Conservation (phyloP, 2,329 filamentous ascomycete species). For the Colletotrichum godetiae region DNA sequence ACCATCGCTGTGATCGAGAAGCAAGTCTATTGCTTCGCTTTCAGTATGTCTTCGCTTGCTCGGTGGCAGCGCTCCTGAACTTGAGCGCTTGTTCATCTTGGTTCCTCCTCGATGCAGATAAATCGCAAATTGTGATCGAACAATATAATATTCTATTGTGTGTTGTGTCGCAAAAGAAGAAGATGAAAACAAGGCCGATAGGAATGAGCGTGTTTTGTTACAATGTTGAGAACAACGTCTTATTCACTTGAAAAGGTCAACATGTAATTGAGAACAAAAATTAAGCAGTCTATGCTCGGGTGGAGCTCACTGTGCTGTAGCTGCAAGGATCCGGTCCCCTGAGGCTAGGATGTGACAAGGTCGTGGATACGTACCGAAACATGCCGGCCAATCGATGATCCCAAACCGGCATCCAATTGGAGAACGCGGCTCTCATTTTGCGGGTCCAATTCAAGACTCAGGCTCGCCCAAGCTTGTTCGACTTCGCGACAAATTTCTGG, state of each 20-base stretch:
- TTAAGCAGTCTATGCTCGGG: not conserved
- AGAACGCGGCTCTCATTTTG: not conserved
- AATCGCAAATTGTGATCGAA: too few relatives aligned
- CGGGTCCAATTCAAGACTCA: constrained; percentile 10
- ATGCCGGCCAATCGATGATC: constrained; percentile 23
- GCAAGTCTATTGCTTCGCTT: constrained; percentile 41
- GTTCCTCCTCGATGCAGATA: not conserved
- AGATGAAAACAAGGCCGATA: not conserved
- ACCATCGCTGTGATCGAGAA: constrained; percentile 50
- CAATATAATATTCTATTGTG: too few relatives aligned
- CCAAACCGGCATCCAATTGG: not conserved
- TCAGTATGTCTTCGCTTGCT: constrained; percentile 37
- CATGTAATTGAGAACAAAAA: not conserved
- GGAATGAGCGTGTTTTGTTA: not conserved
- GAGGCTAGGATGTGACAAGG: not conserved
- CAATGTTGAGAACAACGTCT: not conserved
- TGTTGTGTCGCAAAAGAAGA: not conserved
- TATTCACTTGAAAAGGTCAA: not conserved
- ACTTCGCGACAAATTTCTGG: constrained; percentile 22
- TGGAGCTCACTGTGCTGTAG: not conserved
- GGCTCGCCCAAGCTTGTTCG: constrained; percentile 12
- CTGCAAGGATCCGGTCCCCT: not conserved
- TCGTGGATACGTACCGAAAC: not conserved
- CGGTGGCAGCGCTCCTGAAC: constrained; percentile 17
- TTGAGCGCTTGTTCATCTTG: constrained; percentile 31